phyloP scores from a whole-genome alignment of 176 grass and related monocot species.

The Ampelocalamus luodianensis region DNA sequence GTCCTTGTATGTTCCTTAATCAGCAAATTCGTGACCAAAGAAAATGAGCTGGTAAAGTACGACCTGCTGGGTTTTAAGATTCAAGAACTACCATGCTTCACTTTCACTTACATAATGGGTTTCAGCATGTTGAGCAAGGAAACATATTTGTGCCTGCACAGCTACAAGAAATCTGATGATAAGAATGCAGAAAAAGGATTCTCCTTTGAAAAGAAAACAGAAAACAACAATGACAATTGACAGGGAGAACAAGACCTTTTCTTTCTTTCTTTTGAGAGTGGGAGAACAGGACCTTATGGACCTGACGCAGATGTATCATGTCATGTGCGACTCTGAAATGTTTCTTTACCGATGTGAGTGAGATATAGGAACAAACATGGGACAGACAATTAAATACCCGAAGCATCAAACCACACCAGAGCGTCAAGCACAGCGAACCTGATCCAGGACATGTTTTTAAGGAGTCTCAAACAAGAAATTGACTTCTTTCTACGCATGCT shows the following conservation, averaged over 20 bases:
- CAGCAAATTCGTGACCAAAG: not conserved
- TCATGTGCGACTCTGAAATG: not conserved
- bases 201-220: not conserved
- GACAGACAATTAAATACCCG: constrained; percentile 23
- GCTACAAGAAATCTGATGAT: not conserved
- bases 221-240: constrained; percentile 22
- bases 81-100: not conserved
- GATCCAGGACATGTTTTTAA: not conserved
- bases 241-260: not conserved
- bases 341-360: not conserved
- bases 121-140: not conserved
- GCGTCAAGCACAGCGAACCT: constrained; percentile 19
- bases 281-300: not conserved
- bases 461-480: not conserved
- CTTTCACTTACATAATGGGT: constrained; percentile 28
- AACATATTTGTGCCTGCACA: constrained; percentile 11
- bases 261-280: not conserved
- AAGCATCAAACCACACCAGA: constrained; percentile 16
- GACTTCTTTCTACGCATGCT: constrained; percentile 21
- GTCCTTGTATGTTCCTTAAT: not conserved
- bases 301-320: constrained; percentile 21
- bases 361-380: constrained; percentile 20
- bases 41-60: constrained; percentile 10
- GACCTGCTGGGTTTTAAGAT: not conserved
- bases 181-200: not conserved